Evolutionary conservation across 2,329 filamentous ascomycete species (phyloP).

Genomic region (Microcyclospora pomicola): DNA sequence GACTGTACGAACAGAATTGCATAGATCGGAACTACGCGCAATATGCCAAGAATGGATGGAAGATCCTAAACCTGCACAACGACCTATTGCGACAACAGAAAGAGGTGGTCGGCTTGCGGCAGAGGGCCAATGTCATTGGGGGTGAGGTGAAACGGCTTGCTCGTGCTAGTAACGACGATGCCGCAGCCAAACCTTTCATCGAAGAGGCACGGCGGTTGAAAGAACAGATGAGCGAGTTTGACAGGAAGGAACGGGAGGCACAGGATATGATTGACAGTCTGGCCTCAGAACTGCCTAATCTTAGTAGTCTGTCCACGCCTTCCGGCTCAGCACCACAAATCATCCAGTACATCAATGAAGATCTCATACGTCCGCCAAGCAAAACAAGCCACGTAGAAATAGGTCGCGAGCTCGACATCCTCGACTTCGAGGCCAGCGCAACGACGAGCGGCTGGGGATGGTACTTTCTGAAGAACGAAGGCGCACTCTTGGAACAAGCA

Average conservation of each 20-base stretch:
- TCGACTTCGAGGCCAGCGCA: conserved; percentile 74
- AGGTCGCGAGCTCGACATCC: conserved; percentile 68
- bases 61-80: conserved; percentile 38
- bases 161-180: conserved; percentile 23
- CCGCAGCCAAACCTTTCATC: conserved; percentile 32
- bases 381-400: conserved; percentile 49
- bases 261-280: conserved; percentile 56
- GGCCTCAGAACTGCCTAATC: conserved; percentile 70
- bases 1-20: conserved; percentile 71
- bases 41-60: conserved; percentile 37
- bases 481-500: conserved; percentile 85
- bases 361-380: conserved; percentile 18
- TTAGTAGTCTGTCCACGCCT: conserved; percentile 66
- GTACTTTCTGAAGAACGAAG: conserved; percentile 92
- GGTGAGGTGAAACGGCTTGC: conserved; percentile 32
- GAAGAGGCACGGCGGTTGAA: conserved; percentile 54
- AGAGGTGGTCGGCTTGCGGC: conserved; percentile 46
- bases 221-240: conserved; percentile 44
- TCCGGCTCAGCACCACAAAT: conserved; percentile 50
- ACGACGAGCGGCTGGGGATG: conserved; percentile 90
- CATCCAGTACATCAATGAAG: conserved; percentile 66
- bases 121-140: conserved; percentile 52
- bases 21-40: conserved; percentile 66
- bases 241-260: conserved; percentile 47
- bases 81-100: conserved; percentile 39